phyloP scores from a whole-genome alignment of 257 asterid species.

The Nicotiana sylvestris region DNA sequence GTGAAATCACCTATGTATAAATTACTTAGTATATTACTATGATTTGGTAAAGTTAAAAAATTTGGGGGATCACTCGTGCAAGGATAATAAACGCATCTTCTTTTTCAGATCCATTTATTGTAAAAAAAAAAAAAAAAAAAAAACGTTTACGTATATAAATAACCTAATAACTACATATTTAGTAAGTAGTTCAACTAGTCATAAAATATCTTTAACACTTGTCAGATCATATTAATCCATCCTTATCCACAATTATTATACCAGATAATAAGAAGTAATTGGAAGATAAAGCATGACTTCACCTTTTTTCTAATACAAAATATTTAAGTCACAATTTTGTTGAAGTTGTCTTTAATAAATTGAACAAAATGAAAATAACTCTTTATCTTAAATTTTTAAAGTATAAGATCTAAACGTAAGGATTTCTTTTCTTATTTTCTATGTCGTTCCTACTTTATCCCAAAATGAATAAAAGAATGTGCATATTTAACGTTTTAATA shows the following conservation, averaged over 20 bases:
- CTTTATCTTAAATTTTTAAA: no score
- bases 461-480: neutral
- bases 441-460: neutral
- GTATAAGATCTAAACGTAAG: neutral
- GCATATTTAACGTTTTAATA: no score
- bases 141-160: neutral
- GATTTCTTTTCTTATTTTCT: neutral
- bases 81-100: neutral
- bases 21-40: no score
- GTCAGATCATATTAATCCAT: neutral
- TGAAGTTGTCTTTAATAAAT: no score
- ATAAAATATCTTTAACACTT: no score
- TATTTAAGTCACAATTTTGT: neutral
- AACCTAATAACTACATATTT: no score
- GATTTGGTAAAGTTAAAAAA: no score
- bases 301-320: neutral
- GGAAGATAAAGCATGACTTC: neutral
- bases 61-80: neutral
- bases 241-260: neutral
- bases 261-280: neutral
- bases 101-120: no score
- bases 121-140: no score
- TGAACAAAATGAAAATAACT: neutral
- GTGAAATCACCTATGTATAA: no score
- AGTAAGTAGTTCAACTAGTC: neutral